Base-by-base conservation (phyloP, 805 yeast genomes). In the Citeromyces nyonsensis region DNA sequence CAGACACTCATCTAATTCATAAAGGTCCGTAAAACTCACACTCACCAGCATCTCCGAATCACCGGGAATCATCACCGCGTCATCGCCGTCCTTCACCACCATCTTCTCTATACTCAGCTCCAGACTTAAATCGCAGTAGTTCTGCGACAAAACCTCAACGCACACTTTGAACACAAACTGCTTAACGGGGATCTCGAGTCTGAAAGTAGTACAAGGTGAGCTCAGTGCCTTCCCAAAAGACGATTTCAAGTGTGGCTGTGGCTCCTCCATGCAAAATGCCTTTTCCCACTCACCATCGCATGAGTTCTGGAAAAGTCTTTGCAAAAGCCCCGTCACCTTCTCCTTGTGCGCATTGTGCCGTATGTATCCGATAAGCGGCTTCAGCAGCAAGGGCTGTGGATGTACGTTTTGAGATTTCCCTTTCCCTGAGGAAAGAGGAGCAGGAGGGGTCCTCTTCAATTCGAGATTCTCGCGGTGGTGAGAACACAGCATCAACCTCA, bases 401-500 rank as follows among this genome's bases (percentile, higher is more conserved):
- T 39, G 42, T 3, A 37, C 34, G 10, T 12, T 24, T 7, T 15
- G 15, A 6, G 25, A n/a, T 12, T 14, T 20, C 15, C 29, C n/a
- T 24, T 25, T 13, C 6, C 11, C 12, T 12, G 26, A 22, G 22
- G 36, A 5, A 27, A 34, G 36, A 6, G 33, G 24, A 6, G 13
- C 57, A 11, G 76, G 75, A 8, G 68, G 56, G 5, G 56, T 54
- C 18, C 59, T 56, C 36, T 57, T 65, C 45, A 53, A 48, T 28
- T 47, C 54, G 33, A 59, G 57, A 40, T 57, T 69, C 43, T 52
- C 61, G 35, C 52, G 61, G 49, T 68, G 80, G 35, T 69, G 65
- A 35, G 73, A 62, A 40, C 78, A 72, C 11, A 80, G 57, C 61
- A 78, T 63, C 20, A 79, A 49, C 40, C 75, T 71, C 15, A 80